These are phyloP conservation scores for Paraurostyla sp. DNA, from an alignment of 73 alveolate genomes.

Conservation along the genomic window DNA sequence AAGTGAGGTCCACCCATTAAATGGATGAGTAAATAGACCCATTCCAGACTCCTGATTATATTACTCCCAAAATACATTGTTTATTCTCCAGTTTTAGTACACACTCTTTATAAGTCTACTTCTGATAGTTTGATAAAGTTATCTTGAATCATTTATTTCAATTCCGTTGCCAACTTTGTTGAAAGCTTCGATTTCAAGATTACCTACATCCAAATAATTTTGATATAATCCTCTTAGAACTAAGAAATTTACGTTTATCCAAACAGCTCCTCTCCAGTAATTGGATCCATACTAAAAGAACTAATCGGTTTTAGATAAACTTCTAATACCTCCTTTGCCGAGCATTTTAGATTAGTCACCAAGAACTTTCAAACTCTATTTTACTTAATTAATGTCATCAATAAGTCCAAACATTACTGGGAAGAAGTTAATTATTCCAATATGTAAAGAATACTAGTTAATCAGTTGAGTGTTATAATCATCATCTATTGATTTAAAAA, in stretches of 20 bases:
- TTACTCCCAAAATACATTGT: conserved; percentile 91
- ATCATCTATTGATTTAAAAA: conserved; percentile 33
- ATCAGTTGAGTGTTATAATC: conserved; percentile 46
- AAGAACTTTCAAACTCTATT: not conserved
- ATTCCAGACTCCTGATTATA: conserved; percentile 84
- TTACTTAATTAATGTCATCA: not conserved
- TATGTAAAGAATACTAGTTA: conserved; percentile 90
- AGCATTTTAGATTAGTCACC: conserved; percentile 74
- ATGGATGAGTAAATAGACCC: conserved; percentile 92
- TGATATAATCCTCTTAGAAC: conserved; percentile 88
- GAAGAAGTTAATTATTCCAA: conserved; percentile 95
- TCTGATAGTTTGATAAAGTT: conserved; percentile 83
- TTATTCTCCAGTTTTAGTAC: conserved; percentile 79
- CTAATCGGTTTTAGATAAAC: conserved; percentile 86
- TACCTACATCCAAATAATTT: no score
- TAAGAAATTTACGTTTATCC: conserved; percentile 93
- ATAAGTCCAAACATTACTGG: conserved; percentile 91
- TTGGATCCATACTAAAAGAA: conserved; percentile 90
- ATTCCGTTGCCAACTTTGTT: not conserved
- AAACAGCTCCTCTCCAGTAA: conserved; percentile 98
- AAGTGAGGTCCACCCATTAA: conserved; percentile 96
- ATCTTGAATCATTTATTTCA: not conserved
- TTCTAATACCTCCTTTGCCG: conserved; percentile 92
- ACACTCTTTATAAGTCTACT: conserved; percentile 82
- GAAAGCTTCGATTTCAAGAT: no score